phyloP scores from a whole-genome alignment of 345 rosid genomes.

The Rhodamnia argentea region DNA sequence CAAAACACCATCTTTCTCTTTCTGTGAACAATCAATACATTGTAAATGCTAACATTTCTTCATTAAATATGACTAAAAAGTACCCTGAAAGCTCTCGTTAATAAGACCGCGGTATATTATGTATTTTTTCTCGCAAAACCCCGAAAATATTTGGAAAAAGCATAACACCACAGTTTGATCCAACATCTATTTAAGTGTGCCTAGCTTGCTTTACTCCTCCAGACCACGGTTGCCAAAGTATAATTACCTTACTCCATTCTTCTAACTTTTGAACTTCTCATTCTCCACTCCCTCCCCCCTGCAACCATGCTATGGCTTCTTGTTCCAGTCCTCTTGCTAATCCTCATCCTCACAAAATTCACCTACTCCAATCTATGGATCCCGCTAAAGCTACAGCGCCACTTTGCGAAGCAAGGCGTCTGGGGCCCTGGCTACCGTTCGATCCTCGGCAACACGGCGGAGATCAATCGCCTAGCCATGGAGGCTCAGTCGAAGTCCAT shows the following conservation, averaged over 20 bases:
- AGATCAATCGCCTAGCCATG: conserved; percentile 23
- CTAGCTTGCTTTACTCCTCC: background rate
- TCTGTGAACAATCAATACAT: background rate
- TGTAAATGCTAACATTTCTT: background rate
- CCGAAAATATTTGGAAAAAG: background rate
- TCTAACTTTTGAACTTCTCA: background rate
- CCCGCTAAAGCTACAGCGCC: conserved; percentile 46
- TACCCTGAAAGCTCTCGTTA: background rate
- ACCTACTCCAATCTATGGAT: conserved; percentile 27
- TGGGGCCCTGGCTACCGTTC: conserved; percentile 48
- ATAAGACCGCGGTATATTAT: background rate
- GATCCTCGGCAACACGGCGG: conserved; percentile 50
- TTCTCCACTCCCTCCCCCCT: background rate
- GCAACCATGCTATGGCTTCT: conserved; percentile 6
- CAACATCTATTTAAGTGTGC: background rate
- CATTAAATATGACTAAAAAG: background rate
- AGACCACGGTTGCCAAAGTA: background rate
- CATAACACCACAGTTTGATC: background rate
- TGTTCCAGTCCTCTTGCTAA: background rate
- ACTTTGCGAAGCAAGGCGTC: conserved; percentile 40
- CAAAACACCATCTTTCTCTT: background rate
- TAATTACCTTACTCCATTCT: too few relatives aligned
- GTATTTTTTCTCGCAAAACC: background rate
- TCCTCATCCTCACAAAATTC: conserved; percentile 26
- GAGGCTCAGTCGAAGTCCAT: conserved; percentile 39